These are phyloP conservation scores for Cyberlindnera galapagoensis DNA, from an alignment of 805 yeast genomes.

Conservation along the genomic window DNA sequence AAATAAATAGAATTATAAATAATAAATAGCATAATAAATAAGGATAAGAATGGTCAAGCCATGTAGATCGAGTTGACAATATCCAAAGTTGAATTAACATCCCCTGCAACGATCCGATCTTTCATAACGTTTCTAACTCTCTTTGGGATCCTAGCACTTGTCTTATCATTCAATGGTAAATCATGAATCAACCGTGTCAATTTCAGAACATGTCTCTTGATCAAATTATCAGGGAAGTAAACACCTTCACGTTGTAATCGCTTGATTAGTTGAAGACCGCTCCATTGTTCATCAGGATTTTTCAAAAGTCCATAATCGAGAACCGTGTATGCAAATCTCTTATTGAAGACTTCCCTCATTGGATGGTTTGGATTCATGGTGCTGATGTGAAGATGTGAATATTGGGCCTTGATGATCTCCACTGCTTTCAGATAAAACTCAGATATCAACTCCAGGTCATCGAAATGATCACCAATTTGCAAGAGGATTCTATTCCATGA, in stretches of 20 bases:
- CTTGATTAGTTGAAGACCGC: constrained; percentile 15
- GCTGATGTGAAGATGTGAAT: constrained; percentile 2
- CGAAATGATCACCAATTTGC: constrained; percentile 7
- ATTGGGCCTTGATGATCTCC: constrained; percentile 2
- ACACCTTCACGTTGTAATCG: constrained; percentile 15
- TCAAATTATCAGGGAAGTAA: constrained; percentile 9
- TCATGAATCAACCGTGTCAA: constrained; percentile 11
- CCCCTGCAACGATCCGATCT: constrained; percentile 4
- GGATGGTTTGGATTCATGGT: constrained; percentile 13
- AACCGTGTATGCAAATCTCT: constrained; percentile 9
- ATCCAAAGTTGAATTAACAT: constrained; percentile 11
- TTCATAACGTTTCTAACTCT: constrained; percentile 3
- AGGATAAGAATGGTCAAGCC: constrained; percentile 3
- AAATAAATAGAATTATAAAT: constrained; percentile 4
- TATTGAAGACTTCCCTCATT: constrained; percentile 15
- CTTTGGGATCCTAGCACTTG: constrained; percentile 3
- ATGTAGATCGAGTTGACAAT: constrained; percentile 10
- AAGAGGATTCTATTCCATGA: constrained; percentile 17
- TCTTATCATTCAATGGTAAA: constrained; percentile 1
- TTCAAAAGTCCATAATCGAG: constrained; percentile 18
- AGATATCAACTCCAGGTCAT: constrained; percentile 10
- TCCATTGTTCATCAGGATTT: constrained; percentile 19
- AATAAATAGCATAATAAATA: constrained; percentile 6
- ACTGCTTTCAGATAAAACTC: constrained; percentile 9
- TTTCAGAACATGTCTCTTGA: constrained; percentile 13